Conservation (phyloP, 176 grass and related monocot species). For the Bothriochloa decipiens region DNA sequence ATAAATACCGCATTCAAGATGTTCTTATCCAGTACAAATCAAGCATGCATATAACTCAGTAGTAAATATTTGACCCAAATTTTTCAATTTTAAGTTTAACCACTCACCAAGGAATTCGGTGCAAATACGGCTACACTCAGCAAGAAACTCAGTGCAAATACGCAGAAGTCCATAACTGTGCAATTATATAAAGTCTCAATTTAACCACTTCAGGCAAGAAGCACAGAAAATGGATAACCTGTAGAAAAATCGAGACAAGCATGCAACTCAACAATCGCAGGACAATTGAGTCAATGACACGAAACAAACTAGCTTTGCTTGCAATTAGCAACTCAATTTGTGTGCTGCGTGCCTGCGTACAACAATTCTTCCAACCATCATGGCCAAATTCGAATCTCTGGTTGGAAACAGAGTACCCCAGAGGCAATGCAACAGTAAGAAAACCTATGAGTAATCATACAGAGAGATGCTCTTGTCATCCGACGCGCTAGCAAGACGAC, state of each 20-base stretch:
- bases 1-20: too few relatives aligned
- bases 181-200: not conserved
- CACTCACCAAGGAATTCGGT: too few relatives aligned
- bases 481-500: conserved; percentile 74
- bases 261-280: not conserved
- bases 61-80: too few relatives aligned
- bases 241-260: not conserved
- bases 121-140: too few relatives aligned
- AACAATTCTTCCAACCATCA: conserved; percentile 33
- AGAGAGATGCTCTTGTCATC: conserved; percentile 90
- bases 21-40: too few relatives aligned
- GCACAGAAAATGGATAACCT: not conserved
- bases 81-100: too few relatives aligned
- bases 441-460: conserved; percentile 82
- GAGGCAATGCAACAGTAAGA: not conserved
- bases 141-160: not conserved
- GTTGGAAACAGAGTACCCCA: conserved; percentile 22
- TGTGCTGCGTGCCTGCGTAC: conserved; percentile 30
- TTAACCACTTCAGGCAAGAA: not conserved
- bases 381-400: not conserved
- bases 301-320: not conserved
- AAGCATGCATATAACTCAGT: too few relatives aligned
- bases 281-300: not conserved
- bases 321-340: conserved; percentile 15
- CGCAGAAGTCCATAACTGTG: not conserved